These are phyloP conservation scores for Rhazya stricta DNA, from an alignment of 257 asterid genomes.

Conservation along the genomic window DNA sequence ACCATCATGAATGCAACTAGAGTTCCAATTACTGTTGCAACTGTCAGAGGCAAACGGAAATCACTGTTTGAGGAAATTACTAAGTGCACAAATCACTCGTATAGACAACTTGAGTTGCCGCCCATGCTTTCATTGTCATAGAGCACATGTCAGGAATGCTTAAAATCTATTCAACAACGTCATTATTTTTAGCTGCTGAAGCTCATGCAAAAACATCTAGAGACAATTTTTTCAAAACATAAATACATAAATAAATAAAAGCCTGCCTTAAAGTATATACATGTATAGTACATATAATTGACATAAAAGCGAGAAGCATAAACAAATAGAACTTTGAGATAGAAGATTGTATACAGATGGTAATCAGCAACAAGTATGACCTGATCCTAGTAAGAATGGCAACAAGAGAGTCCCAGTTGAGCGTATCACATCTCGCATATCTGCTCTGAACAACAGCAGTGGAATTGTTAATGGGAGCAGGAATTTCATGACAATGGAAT, in stretches of 20 bases:
- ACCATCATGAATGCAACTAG: slow-evolving; percentile 65
- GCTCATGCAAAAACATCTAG: not conserved
- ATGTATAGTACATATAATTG: not conserved
- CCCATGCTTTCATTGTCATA: not conserved
- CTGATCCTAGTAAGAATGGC: slow-evolving; percentile 82
- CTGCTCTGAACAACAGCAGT: slow-evolving; percentile 69
- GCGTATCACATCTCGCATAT: slow-evolving; percentile 47
- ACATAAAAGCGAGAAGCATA: not conserved
- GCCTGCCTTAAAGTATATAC: not conserved
- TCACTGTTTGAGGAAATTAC: slow-evolving; percentile 2
- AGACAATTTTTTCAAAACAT: not conserved
- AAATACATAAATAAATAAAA: not conserved
- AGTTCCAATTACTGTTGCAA: slow-evolving; percentile 66
- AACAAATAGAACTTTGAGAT: not conserved
- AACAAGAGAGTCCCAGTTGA: slow-evolving; percentile 64
- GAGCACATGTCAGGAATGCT: not conserved
- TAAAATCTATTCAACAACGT: not conserved
- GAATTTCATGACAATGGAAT: slow-evolving; percentile 55
- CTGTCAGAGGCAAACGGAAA: slow-evolving; percentile 39
- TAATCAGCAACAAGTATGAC: slow-evolving; percentile 18
- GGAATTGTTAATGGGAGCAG: slow-evolving; percentile 74
- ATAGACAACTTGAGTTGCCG: not conserved
- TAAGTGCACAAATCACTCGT: not conserved
- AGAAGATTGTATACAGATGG: not conserved
- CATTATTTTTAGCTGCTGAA: not conserved